phyloP scores from a whole-genome alignment of 192 early-diverging fungal species.

The Backusella morwellensis region DNA sequence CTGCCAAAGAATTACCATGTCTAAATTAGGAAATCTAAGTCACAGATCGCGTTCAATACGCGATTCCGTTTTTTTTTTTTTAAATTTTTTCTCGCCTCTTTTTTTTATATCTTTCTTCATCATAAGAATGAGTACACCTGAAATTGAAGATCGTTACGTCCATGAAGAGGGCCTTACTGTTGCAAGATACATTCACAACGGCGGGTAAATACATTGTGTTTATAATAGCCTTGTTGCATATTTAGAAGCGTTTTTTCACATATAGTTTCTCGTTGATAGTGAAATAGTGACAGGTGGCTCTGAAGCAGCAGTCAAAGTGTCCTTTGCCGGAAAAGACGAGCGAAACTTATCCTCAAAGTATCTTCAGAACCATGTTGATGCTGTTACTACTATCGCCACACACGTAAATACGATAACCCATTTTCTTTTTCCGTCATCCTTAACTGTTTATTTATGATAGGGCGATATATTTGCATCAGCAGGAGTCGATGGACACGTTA shows the following conservation, averaged over 20 bases:
- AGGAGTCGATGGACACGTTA: slow-evolving; percentile 25
- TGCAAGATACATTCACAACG: background rate
- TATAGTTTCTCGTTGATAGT: background rate
- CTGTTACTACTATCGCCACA: background rate
- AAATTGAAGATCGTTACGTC: background rate
- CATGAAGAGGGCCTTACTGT: background rate
- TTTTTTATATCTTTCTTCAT: background rate
- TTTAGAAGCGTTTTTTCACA: background rate
- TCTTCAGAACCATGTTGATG: background rate
- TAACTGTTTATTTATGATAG: background rate
- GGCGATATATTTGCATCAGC: slow-evolving; percentile 22
- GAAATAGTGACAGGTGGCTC: background rate
- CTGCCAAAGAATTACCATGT: background rate
- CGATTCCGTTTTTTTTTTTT: background rate
- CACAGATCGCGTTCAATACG: background rate
- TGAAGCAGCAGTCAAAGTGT: background rate
- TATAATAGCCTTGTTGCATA: background rate
- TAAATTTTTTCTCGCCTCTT: background rate
- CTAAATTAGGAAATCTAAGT: background rate
- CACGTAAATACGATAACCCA: background rate
- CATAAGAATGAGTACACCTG: background rate
- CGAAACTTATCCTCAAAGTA: background rate
- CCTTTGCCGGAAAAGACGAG: background rate
- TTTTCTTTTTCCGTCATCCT: background rate
- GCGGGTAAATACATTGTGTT: background rate